Evolutionary conservation across 2,329 filamentous ascomycete species (phyloP).

Genomic region (Ophiostoma sp.): DNA sequence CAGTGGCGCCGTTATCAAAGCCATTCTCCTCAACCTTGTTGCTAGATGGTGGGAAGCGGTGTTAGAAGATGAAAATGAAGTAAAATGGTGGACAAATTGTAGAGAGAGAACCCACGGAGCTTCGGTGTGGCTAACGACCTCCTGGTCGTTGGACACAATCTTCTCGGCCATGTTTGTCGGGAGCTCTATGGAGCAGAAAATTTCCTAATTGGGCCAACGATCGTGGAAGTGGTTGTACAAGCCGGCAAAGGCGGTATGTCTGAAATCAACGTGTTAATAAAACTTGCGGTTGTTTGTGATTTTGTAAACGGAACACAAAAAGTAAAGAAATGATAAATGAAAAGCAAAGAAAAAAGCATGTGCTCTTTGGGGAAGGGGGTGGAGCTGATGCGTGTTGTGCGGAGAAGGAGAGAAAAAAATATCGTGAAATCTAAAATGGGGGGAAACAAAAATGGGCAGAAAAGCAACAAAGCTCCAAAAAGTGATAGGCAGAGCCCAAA

Average conservation of each 20-base stretch:
- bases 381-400: slow-evolving; percentile 1
- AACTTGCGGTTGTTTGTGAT: background rate
- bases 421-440: slow-evolving; percentile 1
- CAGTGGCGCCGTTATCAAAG: background rate
- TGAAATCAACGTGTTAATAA: background rate
- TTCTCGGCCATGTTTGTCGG: slow-evolving; percentile 21
- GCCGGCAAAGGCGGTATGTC: slow-evolving; percentile 5
- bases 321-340: background rate
- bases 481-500: background rate
- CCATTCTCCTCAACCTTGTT: slow-evolving; percentile 2
- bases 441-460: background rate
- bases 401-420: background rate
- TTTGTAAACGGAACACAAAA: background rate
- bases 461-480: background rate
- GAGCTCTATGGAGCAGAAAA: background rate
- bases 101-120: slow-evolving; percentile 6
- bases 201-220: background rate
- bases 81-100: background rate
- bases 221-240: background rate
- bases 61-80: background rate
- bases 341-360: background rate
- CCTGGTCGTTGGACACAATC: slow-evolving; percentile 16
- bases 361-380: background rate
- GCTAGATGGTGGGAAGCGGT: background rate
- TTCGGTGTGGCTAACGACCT: slow-evolving; percentile 10